Base-by-base conservation (phyloP, 2,329 filamentous ascomycete species). In the Sclerotinia subarctica region DNA sequence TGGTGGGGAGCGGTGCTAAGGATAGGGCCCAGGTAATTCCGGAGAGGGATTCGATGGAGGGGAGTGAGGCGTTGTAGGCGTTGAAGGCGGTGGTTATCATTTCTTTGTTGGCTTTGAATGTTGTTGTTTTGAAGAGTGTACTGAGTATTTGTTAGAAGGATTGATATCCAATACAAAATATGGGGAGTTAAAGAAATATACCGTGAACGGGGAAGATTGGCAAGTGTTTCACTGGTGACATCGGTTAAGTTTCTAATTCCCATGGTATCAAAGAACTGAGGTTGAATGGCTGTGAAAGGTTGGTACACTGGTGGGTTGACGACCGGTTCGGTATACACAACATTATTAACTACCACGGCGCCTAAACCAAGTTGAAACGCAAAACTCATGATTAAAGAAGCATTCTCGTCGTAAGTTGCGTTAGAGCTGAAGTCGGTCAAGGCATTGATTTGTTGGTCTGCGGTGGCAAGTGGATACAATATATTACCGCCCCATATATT, bases 401-500 rank as follows among this genome's bases (percentile, higher is more conserved):
- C 49, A 46, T 62, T 35, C 17, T 67, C 58, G 51, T 59, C 49
- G 21, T 47, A 49, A 63, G 29, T 53, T 52, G 47, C 11, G 2
- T 67, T 35, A 32, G 26, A 38, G 49, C 46, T 58, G 17, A 60
- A 58, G 21, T 67, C 38, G 32, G 51, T n/a, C n/a, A 64, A 24
- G 1, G 62, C 62, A 19, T 56, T 13, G 17, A 64, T 54, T 17
- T 64, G 62, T 52, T 56, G 17, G 2, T 38, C n/a, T 8, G 26
- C 47, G 1, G 35, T 56, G 2, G 32, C n/a, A 29, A n/a, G n/a
- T 29, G 38, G 17, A 60, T 70, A 67, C 29, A 62, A 38, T 6
- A 68, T 38, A 49, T 47, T 59, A 6, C 69, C 69, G 51, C 67
- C 63, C 69, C 69, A 70, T 7, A 69, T 15, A 10, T 54, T 7